Evolutionary conservation across 176 grass and related monocot genomes (phyloP), one percentile per base, ranked within the genome.

Genomic region (Triticum timopheevii): DNA sequence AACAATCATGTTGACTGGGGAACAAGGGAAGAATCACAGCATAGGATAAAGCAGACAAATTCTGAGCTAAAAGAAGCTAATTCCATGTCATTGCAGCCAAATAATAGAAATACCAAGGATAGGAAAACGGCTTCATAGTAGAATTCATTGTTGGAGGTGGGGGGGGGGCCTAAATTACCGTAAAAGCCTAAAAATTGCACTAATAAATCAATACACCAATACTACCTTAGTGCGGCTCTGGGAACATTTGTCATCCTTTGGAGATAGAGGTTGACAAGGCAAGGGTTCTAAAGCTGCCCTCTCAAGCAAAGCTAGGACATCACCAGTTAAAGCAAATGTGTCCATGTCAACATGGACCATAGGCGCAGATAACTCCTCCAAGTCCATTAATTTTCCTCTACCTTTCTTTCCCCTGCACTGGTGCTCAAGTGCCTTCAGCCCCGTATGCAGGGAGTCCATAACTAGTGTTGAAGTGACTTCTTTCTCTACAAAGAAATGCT

Each of bases 391-490:
- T 77, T 88, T 92, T 71, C 80, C 39, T 90, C 64, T 86, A 44
- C 88, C 88, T 92, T 94, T 94, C 61, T 88, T 87, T 82, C 78
- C 63, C 84, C 90, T 90, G 86, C 85, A 90, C 80, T 92, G 88
- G 80, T 71, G 66, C 87, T 92, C 93, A 59, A 95, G 90, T 44
- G 90, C 85, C 87, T 90, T 92, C 77, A 95, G 65, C 72, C 92
- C 94, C 16, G 85, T 97, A 79, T 97, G 90, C 56, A 97, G 84
- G 78, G 92, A 90, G 68, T 94, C 94, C 94, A 97, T 97, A 80
- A 94, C 88, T 78, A 97, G 82, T 85, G 94, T 97, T 64, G 92
- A 97, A 42, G 94, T 94, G 47, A 97, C 94, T 50, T 97, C 94
- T 92, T 97, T 97, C 84, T 97, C 94, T 0, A 90, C 76, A 88